Evolutionary conservation across 768 basidiomycete species (phyloP).

Genomic region (Boletus edulis): DNA sequence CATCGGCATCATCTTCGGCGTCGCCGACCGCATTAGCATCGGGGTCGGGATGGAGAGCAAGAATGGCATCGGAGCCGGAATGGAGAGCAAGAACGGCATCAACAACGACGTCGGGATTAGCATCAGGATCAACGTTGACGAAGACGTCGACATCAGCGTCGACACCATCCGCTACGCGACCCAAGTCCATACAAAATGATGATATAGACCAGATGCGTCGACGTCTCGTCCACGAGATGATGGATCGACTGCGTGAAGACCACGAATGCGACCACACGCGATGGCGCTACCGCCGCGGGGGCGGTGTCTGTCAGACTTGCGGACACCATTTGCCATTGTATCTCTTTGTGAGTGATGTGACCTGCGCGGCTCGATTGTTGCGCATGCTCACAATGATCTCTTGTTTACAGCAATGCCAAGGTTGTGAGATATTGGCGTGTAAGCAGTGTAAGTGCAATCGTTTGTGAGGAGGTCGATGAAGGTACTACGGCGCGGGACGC

Average conservation of each 20-base stretch:
- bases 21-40: not conserved
- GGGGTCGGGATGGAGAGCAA: not conserved
- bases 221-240: constrained; percentile 29
- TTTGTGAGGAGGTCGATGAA: constrained; percentile 12
- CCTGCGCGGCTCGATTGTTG: not conserved
- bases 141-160: not conserved
- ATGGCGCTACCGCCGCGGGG: constrained; percentile 46
- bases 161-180: not conserved
- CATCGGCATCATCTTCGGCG: not conserved
- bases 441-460: constrained; percentile 38
- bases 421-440: constrained; percentile 35
- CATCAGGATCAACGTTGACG: not conserved
- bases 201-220: constrained; percentile 5
- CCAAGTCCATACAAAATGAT: not conserved
- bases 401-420: constrained; percentile 28
- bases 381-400: not conserved
- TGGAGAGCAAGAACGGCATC: not conserved
- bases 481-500: too few species aligned
- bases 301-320: constrained; percentile 48
- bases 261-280: constrained; percentile 50
- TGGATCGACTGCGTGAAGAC: constrained; percentile 43
- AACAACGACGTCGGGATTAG: not conserved
- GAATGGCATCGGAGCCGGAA: too few species aligned
- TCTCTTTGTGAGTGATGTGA: constrained; percentile 44
- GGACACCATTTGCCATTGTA: constrained; percentile 37